These are phyloP conservation scores for Brassica hybrid DNA, from an alignment of 441 rosid species.

Conservation along the genomic window DNA sequence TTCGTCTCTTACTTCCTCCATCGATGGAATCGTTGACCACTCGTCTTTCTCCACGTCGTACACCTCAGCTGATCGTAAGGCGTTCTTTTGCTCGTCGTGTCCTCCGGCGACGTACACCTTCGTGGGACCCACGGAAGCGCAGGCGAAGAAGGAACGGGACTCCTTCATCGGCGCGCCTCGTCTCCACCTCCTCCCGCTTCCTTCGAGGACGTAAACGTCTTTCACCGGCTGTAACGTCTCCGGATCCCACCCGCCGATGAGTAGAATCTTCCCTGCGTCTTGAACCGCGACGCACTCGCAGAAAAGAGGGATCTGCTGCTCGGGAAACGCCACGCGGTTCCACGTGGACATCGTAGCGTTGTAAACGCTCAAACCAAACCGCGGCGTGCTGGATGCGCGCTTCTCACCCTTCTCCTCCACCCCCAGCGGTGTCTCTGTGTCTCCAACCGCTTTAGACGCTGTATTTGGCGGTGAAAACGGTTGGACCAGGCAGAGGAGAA, in stretches of 20 bases:
- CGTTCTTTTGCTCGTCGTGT: slow-evolving; percentile 58
- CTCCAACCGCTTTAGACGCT: not conserved
- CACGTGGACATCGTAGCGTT: slow-evolving; percentile 40
- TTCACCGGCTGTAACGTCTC: slow-evolving; percentile 48
- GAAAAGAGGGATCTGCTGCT: slow-evolving; percentile 48
- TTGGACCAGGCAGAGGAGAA: slow-evolving; percentile 52
- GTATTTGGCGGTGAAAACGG: slow-evolving; percentile 35
- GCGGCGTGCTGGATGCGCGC: slow-evolving; percentile 32
- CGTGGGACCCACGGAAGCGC: slow-evolving; percentile 44
- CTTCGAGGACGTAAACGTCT: slow-evolving; percentile 47
- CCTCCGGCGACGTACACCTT: slow-evolving; percentile 57
- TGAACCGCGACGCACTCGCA: slow-evolving; percentile 51
- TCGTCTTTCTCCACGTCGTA: slow-evolving; percentile 51
- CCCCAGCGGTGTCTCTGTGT: not conserved
- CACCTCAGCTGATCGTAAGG: slow-evolving; percentile 48
- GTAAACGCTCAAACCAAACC: slow-evolving; percentile 47
- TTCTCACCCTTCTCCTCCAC: not conserved
- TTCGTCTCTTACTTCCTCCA: slow-evolving; percentile 58
- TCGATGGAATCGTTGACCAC: slow-evolving; percentile 48
- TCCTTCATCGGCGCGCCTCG: slow-evolving; percentile 48
- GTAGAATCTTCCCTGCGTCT: slow-evolving; percentile 38
- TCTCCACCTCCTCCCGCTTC: slow-evolving; percentile 49
- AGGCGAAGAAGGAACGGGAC: slow-evolving; percentile 56
- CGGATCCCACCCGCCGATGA: slow-evolving; percentile 62
- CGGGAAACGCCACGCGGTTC: slow-evolving; percentile 40